Conservation (phyloP, 2,329 filamentous ascomycete genomes). For the Corinectria fuckeliana region DNA sequence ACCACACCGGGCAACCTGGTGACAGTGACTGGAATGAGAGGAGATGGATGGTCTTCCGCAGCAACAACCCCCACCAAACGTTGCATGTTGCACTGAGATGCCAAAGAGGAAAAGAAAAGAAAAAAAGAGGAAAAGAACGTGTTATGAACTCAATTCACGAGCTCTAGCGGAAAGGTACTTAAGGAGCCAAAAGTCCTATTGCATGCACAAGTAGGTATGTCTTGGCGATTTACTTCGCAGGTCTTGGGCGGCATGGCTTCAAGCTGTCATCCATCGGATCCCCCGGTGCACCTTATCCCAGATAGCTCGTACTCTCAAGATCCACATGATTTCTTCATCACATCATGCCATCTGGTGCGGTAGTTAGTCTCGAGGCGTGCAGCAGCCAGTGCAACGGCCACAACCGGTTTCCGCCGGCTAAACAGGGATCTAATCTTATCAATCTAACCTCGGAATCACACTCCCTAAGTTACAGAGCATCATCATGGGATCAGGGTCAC, state of each 20-base stretch:
- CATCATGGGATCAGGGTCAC: constrained; percentile 39
- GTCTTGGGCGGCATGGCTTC: background rate
- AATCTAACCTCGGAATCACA: constrained; percentile 38
- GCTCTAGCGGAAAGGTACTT: no score
- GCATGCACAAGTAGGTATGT: no score
- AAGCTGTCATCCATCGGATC: background rate
- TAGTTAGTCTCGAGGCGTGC: background rate
- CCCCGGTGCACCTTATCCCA: background rate
- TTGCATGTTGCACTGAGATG: no score
- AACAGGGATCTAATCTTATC: constrained; percentile 47
- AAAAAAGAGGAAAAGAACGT: no score
- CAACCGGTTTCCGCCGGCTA: constrained; percentile 27
- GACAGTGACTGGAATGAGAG: no score
- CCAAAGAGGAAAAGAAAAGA: no score
- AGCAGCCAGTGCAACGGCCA: constrained; percentile 10
- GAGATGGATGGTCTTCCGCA: no score
- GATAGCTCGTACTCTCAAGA: background rate
- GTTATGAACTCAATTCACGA: no score
- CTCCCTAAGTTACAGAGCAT: constrained; percentile 22
- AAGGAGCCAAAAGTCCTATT: no score
- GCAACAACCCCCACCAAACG: no score
- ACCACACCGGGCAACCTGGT: no score
- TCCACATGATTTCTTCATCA: background rate
- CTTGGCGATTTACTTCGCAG: background rate
- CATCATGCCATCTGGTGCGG: constrained; percentile 5